A percentile compares a stretch with the other conserved stretches of the same genome.
phyloP scores from a whole-genome alignment of 2,329 filamentous ascomycete species.

The Aspergillaceae sp. region DNA sequence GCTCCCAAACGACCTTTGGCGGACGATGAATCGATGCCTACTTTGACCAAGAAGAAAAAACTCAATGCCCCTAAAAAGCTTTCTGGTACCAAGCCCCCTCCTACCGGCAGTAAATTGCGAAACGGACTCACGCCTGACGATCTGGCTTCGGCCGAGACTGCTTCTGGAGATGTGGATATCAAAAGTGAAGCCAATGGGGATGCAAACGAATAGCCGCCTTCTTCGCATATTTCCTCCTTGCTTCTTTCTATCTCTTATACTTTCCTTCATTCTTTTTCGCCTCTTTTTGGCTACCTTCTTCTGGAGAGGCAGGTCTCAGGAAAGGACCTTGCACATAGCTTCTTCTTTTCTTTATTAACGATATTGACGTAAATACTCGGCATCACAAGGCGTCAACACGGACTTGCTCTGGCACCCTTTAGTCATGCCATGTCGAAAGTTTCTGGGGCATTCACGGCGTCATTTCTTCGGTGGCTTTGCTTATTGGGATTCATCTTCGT shows the following conservation, averaged over 20 bases:
- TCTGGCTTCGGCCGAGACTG: conserved; percentile 17
- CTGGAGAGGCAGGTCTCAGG: too few species aligned
- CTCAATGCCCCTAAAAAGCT: conserved; percentile 29
- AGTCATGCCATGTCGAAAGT: conserved; percentile 9
- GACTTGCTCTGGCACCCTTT: conserved; percentile 10
- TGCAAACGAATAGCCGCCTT: conserved; percentile 2
- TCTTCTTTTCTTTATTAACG: conserved; percentile 12
- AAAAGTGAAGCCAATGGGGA: conserved; percentile 30
- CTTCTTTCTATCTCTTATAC: background rate
- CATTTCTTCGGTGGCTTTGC: conserved; percentile 6
- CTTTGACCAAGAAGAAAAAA: conserved; percentile 45
- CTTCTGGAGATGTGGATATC: conserved; percentile 14
- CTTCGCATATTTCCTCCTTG: background rate
- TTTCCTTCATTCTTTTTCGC: background rate
- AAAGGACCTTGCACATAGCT: conserved; percentile 10
- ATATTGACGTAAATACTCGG: conserved; percentile 21
- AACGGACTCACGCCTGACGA: conserved; percentile 33
- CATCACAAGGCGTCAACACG: conserved; percentile 19
- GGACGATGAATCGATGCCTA: conserved; percentile 37
- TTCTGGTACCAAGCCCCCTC: conserved; percentile 27
- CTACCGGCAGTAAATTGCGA: conserved; percentile 31
- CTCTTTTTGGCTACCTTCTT: too few species aligned
- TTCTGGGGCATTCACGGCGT: conserved; percentile 13
- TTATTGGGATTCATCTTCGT: conserved; percentile 4
- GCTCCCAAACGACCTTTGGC: conserved; percentile 29